These are phyloP conservation scores for Chrysoporthe puriensis DNA, from an alignment of 2,329 filamentous ascomycete species.

Conservation along the genomic window DNA sequence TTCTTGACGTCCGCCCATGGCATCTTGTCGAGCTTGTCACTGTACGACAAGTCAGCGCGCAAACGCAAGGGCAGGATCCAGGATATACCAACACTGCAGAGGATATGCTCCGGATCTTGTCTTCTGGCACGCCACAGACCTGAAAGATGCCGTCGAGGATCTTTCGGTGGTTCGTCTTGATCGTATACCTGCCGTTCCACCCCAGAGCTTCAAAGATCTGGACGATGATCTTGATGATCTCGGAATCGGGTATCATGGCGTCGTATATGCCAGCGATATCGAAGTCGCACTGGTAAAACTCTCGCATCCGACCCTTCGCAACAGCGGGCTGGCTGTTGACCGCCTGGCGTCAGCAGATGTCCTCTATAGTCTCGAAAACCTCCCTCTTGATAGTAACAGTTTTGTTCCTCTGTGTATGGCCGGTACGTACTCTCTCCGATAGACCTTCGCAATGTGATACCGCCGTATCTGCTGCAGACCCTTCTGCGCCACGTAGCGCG, in stretches of 20 bases:
- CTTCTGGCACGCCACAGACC: constrained; percentile 83
- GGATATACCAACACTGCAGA: constrained; percentile 66
- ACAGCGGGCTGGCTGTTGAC: constrained; percentile 62
- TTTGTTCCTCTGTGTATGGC: constrained; percentile 52
- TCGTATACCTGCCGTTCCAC: constrained; percentile 66
- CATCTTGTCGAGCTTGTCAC: constrained; percentile 90
- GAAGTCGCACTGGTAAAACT: constrained; percentile 98
- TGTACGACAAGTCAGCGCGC: not conserved
- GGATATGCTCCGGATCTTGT: constrained; percentile 87
- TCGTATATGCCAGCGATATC: constrained; percentile 90
- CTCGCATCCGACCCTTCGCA: constrained; percentile 89
- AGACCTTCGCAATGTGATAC: constrained; percentile 91
- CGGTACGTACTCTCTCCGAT: constrained; percentile 61
- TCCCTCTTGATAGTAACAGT: constrained; percentile 44
- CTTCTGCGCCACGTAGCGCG: constrained; percentile 89
- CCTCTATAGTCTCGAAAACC: constrained; percentile 63
- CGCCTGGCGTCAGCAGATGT: constrained; percentile 37
- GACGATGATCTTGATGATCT: constrained; percentile 80
- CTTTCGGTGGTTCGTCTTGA: constrained; percentile 95
- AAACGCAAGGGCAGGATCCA: not conserved
- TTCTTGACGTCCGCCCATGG: constrained; percentile 88
- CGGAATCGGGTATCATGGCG: constrained; percentile 88
- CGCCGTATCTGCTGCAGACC: constrained; percentile 83
- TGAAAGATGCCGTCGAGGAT: constrained; percentile 92
- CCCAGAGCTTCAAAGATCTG: constrained; percentile 84